Evolutionary conservation across 371 early-diverging fungal species (phyloP).

Genomic region (Thermomucor indicae-seudaticae): DNA sequence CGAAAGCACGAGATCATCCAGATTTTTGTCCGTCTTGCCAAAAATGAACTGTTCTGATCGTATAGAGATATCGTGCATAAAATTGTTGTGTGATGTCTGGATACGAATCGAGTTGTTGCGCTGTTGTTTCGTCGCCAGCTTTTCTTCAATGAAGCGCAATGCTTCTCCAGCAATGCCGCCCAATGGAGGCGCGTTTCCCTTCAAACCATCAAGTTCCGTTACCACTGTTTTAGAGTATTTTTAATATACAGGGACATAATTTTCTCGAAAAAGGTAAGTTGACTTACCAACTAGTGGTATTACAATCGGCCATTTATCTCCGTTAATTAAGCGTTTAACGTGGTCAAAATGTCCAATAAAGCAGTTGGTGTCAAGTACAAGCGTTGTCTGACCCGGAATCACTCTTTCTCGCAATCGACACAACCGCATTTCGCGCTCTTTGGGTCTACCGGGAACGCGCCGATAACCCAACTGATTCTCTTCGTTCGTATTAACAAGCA

Average conservation of each 20-base stretch:
- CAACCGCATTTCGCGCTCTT: constrained; percentile 29
- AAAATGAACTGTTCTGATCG: constrained; percentile 63
- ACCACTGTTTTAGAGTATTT: constrained; percentile 32
- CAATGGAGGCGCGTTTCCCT: constrained; percentile 50
- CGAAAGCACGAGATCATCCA: constrained; percentile 63
- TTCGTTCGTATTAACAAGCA: constrained; percentile 20
- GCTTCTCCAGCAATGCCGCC: constrained; percentile 53
- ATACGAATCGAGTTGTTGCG: constrained; percentile 28
- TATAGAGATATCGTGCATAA: constrained; percentile 57
- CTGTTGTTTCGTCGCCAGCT: constrained; percentile 31
- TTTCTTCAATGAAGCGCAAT: constrained; percentile 46
- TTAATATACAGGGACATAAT: no score
- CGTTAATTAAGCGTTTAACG: constrained; percentile 47
- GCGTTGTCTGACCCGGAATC: constrained; percentile 47
- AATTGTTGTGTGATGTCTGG: constrained; percentile 67
- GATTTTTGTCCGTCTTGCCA: constrained; percentile 59
- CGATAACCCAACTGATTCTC: constrained; percentile 12
- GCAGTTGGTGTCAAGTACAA: constrained; percentile 69
- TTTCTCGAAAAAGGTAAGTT: no score
- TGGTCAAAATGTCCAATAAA: constrained; percentile 57
- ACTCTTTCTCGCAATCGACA: constrained; percentile 26
- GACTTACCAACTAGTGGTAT: constrained; percentile 57
- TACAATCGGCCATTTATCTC: constrained; percentile 54
- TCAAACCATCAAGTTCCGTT: constrained; percentile 63
- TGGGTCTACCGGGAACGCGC: constrained; percentile 20